phyloP scores from a whole-genome alignment of 768 basidiomycete genomes.

The Trametes cinnabarina region DNA sequence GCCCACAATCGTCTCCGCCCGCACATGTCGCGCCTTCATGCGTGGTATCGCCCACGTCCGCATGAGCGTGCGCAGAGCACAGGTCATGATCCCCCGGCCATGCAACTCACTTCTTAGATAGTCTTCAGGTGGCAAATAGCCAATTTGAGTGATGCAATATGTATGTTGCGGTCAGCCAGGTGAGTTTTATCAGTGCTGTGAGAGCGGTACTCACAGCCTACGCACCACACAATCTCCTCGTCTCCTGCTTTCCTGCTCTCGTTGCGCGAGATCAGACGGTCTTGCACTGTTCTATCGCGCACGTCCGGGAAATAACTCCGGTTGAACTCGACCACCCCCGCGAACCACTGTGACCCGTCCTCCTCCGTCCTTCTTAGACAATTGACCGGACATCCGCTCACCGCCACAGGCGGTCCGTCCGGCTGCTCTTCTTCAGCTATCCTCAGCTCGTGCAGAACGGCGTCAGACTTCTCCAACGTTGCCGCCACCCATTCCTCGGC shows the following conservation, averaged over 20 bases:
- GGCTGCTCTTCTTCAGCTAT: conserved; percentile 17
- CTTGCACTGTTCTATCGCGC: conserved; percentile 38
- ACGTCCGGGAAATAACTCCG: conserved; percentile 35
- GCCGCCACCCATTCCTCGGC: conserved; percentile 39
- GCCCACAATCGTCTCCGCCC: conserved; percentile 43
- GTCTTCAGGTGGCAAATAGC: conserved; percentile 31
- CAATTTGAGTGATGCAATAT: neutral
- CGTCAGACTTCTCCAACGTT: conserved; percentile 32
- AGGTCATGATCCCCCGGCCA: conserved; percentile 69
- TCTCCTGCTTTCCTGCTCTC: conserved; percentile 44
- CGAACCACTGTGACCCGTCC: conserved; percentile 51
- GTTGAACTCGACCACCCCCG: conserved; percentile 45
- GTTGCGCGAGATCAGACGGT: conserved; percentile 41
- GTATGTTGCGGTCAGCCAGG: neutral
- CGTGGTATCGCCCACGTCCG: conserved; percentile 60
- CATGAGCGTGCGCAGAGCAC: conserved; percentile 54
- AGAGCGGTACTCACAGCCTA: conserved; percentile 51
- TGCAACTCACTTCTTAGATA: conserved; percentile 60
- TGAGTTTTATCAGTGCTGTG: neutral
- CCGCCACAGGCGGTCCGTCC: conserved; percentile 29
- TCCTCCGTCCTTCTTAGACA: conserved; percentile 51
- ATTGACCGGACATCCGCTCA: conserved; percentile 50
- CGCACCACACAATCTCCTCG: conserved; percentile 54
- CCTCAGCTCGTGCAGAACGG: conserved; percentile 32
- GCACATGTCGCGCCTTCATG: conserved; percentile 53